Evolutionary conservation across 192 early-diverging fungal species (phyloP).

Genomic region (Funneliformis mosseae): DNA sequence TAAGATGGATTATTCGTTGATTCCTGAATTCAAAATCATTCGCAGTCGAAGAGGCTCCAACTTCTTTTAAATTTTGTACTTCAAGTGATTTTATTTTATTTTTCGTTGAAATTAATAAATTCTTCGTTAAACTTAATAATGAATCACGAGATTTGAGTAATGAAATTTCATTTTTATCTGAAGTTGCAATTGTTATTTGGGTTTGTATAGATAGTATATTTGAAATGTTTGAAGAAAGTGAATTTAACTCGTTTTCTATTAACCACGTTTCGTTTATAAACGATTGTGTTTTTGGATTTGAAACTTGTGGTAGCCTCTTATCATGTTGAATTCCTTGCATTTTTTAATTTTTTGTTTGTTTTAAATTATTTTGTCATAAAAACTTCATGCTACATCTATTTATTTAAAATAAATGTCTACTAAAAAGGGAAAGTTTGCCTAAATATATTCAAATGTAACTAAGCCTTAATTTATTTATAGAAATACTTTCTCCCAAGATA

Average conservation of each 20-base stretch:
- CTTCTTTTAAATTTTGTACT: neutral
- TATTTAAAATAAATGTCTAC: no score
- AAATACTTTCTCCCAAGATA: no score
- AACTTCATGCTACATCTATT: no score
- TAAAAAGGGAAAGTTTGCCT: no score
- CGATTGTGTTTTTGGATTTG: neutral
- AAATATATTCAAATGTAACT: no score
- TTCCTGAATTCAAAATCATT: neutral
- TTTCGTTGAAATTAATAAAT: neutral
- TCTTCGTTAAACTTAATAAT: neutral
- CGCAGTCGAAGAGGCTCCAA: neutral
- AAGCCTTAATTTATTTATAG: no score
- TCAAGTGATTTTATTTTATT: neutral
- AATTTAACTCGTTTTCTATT: neutral
- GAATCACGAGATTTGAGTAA: neutral
- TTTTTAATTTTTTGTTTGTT: no score
- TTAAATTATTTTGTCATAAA: no score
- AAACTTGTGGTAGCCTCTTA: neutral
- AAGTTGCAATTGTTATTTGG: neutral
- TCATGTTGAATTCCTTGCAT: no score
- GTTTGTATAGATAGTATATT: neutral
- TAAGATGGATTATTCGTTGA: slow-evolving; percentile 40
- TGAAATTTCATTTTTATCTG: neutral
- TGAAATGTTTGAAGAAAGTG: neutral
- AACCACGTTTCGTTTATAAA: neutral